Evolutionary conservation across 2,329 filamentous ascomycete species (phyloP).

Genomic region (Fusarium foetens): DNA sequence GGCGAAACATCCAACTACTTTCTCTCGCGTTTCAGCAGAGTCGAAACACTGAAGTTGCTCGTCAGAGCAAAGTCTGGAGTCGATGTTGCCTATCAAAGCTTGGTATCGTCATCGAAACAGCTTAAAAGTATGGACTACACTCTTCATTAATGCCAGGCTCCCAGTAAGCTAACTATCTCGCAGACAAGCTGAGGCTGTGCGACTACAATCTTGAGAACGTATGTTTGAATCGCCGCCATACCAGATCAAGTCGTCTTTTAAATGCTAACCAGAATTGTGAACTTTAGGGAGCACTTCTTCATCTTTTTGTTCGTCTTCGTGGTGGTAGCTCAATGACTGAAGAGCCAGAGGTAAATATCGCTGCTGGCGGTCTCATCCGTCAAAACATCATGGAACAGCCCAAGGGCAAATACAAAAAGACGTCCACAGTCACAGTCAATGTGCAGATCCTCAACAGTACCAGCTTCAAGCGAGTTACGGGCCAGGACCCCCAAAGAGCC

Average conservation of each 20-base stretch:
- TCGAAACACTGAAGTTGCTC: neutral
- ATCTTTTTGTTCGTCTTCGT: neutral
- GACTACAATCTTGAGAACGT: neutral
- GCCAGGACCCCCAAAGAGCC: neutral
- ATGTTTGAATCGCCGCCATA: neutral
- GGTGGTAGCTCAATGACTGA: neutral
- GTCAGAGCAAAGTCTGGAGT: neutral
- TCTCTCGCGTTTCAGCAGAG: neutral
- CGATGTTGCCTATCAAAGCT: neutral
- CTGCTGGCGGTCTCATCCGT: neutral
- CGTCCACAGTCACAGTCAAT: neutral
- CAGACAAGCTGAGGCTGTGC: neutral
- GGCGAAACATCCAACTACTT: neutral
- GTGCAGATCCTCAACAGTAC: constrained; percentile 10
- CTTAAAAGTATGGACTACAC: neutral
- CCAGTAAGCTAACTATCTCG: neutral
- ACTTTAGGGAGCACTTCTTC: neutral
- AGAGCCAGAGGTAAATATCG: neutral
- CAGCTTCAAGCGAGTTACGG: neutral
- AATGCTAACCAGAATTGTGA: neutral
- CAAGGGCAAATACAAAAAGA: neutral
- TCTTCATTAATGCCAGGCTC: too few relatives aligned
- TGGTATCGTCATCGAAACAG: neutral
- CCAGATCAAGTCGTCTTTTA: too few relatives aligned
- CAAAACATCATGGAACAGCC: neutral